A percentile compares a stretch with the other conserved stretches of the same genome.
These are phyloP conservation scores for Mycena rosella DNA, from an alignment of 768 basidiomycete species.

Conservation along the genomic window DNA sequence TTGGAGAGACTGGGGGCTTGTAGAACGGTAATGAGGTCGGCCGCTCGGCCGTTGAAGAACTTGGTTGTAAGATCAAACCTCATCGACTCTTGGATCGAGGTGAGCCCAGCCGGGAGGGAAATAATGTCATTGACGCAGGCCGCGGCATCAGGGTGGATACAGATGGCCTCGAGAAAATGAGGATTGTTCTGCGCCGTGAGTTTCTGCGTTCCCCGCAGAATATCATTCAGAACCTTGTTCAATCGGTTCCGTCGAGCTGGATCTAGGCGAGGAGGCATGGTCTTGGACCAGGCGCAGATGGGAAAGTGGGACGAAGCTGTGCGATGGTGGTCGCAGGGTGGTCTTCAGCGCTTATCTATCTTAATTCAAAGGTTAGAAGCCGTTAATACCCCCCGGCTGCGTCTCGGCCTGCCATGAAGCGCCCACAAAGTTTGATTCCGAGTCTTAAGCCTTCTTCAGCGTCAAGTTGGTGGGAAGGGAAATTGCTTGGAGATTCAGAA, in stretches of 20 bases:
- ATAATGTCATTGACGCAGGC: conserved; percentile 54
- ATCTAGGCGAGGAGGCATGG: conserved; percentile 1
- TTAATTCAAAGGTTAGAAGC: neutral
- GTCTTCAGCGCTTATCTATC: conserved; percentile 3
- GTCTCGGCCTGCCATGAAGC: too few relatives aligned
- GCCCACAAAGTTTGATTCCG: neutral
- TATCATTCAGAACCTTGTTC: conserved; percentile 8
- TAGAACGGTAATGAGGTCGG: conserved; percentile 54
- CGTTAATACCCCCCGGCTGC: too few relatives aligned
- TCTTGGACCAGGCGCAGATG: neutral
- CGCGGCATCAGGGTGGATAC: conserved; percentile 8
- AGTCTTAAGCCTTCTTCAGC: neutral
- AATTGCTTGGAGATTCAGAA: too few relatives aligned
- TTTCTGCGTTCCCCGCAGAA: conserved; percentile 8
- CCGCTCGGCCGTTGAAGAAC: conserved; percentile 59
- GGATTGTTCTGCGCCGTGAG: conserved; percentile 12
- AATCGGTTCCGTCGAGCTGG: conserved; percentile 6
- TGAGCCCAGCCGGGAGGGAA: conserved; percentile 50
- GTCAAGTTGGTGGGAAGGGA: too few relatives aligned
- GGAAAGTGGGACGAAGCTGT: neutral
- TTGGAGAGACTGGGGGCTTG: conserved; percentile 50
- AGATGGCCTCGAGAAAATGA: conserved; percentile 16
- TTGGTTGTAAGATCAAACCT: conserved; percentile 49
- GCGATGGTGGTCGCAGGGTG: neutral
- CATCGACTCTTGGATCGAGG: conserved; percentile 56